Conservation (phyloP, 2,329 filamentous ascomycete genomes). For the Talaromyces piceae region DNA sequence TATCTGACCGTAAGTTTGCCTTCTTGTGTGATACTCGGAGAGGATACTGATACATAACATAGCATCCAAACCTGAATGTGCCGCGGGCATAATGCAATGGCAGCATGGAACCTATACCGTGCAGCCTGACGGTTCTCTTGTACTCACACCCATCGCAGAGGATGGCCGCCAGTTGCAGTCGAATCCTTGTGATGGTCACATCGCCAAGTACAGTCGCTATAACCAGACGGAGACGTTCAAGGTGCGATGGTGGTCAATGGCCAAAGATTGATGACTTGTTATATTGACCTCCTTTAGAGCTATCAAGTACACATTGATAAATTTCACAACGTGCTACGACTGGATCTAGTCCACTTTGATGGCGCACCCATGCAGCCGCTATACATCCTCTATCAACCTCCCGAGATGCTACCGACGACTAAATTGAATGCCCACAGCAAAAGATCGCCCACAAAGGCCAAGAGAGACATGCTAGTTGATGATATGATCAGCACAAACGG, state of each 20-base stretch:
- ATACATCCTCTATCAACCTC: conserved; percentile 56
- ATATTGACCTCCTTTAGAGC: conserved; percentile 19
- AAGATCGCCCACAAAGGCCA: conserved; percentile 30
- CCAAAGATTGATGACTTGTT: not conserved
- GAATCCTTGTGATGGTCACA: conserved; percentile 53
- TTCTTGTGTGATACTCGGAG: not conserved
- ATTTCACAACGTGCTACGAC: conserved; percentile 55
- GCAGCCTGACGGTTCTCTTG: conserved; percentile 51
- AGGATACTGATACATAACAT: conserved; percentile 14
- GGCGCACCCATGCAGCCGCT: conserved; percentile 60
- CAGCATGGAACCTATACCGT: conserved; percentile 60
- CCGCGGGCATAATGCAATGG: conserved; percentile 62
- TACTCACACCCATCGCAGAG: conserved; percentile 53
- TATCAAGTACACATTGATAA: conserved; percentile 46
- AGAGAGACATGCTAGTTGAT: conserved; percentile 19
- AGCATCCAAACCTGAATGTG: conserved; percentile 55
- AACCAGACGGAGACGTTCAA: conserved; percentile 57
- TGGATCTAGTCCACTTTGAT: conserved; percentile 58
- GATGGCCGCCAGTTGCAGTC: conserved; percentile 63
- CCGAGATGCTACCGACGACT: conserved; percentile 62
- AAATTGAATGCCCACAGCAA: conserved; percentile 52
- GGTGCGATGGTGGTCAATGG: conserved; percentile 31
- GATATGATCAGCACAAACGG: conserved; percentile 20
- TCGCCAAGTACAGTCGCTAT: conserved; percentile 56
- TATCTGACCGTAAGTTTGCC: conserved; percentile 56